A percentile compares a stretch with the other conserved stretches of the same genome.
phyloP scores from a whole-genome alignment of 805 yeast species.

The Ogataea nonfermentans region DNA sequence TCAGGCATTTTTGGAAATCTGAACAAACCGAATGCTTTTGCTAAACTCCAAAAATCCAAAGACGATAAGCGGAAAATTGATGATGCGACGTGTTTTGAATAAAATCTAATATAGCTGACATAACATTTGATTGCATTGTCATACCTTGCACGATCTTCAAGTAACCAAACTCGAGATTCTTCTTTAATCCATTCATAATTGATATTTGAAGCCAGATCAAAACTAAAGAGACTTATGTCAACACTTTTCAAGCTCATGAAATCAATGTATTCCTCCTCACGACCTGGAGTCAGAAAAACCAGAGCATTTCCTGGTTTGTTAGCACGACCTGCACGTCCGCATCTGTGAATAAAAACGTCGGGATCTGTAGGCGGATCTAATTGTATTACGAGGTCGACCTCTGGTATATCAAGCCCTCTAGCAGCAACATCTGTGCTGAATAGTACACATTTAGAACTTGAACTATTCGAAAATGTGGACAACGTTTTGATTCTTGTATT shows the following conservation, averaged over 20 bases:
- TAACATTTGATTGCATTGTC: conserved; percentile 78
- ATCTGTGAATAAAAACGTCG: conserved; percentile 85
- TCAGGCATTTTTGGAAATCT: conserved; percentile 97
- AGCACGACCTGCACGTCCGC: conserved; percentile 95
- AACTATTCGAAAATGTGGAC: conserved; percentile 51
- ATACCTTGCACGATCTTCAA: conserved; percentile 74
- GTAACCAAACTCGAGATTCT: conserved; percentile 50
- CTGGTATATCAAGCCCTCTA: conserved; percentile 92
- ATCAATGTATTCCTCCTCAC: conserved; percentile 79
- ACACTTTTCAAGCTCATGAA: conserved; percentile 76
- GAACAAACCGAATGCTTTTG: conserved; percentile 73
- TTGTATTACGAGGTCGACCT: conserved; percentile 92
- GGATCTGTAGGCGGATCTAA: conserved; percentile 94
- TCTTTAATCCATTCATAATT: conserved; percentile 28
- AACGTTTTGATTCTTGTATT: conserved; percentile 75
- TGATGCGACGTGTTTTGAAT: conserved; percentile 82
- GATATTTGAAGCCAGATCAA: no score
- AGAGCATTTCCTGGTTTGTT: conserved; percentile 79
- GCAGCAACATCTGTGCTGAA: conserved; percentile 99
- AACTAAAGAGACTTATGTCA: conserved; percentile 33
- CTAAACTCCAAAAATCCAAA: conserved; percentile 70
- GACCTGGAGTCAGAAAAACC: conserved; percentile 66
- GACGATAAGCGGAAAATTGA: conserved; percentile 78
- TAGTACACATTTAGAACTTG: conserved; percentile 53
- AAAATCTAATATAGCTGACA: conserved; percentile 79